Conservation (phyloP, 1,284 basidiomycete species). For the Ceratobasidium sp. region DNA sequence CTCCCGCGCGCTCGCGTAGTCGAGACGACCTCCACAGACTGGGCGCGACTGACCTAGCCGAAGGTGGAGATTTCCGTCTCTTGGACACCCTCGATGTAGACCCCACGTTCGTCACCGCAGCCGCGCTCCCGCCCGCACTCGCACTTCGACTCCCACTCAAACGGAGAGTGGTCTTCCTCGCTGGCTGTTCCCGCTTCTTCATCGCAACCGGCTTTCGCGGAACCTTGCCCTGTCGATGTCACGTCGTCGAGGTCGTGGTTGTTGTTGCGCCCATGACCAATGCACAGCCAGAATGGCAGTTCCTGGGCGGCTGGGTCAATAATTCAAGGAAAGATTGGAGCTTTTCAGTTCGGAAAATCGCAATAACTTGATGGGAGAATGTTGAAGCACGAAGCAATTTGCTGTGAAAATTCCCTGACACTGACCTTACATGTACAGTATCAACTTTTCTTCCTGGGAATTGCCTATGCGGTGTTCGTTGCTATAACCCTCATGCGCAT, state of each 20-base stretch:
- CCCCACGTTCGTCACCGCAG: constrained; percentile 24
- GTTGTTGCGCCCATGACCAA: neutral
- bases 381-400: no score
- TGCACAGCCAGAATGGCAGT: no score
- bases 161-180: constrained; percentile 5
- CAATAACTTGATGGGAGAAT: no score
- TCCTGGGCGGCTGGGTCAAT: no score
- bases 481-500: no score
- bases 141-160: no score
- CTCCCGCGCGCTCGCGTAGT: constrained; percentile 9
- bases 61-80: neutral
- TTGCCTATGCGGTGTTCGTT: no score
- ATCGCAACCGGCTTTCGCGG: constrained; percentile 14
- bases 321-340: no score
- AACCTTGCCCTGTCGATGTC: constrained; percentile 34
- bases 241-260: neutral
- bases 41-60: neutral
- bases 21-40: constrained; percentile 22
- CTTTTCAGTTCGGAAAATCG: no score
- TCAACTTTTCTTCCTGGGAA: no score
- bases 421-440: no score
- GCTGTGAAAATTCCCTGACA: no score
- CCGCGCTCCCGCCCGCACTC: constrained; percentile 1
- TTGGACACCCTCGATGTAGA: constrained; percentile 26
- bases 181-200: constrained; percentile 18